Base-by-base conservation (phyloP, 352 stramenopile species). In the Globisporangium irregulare region DNA sequence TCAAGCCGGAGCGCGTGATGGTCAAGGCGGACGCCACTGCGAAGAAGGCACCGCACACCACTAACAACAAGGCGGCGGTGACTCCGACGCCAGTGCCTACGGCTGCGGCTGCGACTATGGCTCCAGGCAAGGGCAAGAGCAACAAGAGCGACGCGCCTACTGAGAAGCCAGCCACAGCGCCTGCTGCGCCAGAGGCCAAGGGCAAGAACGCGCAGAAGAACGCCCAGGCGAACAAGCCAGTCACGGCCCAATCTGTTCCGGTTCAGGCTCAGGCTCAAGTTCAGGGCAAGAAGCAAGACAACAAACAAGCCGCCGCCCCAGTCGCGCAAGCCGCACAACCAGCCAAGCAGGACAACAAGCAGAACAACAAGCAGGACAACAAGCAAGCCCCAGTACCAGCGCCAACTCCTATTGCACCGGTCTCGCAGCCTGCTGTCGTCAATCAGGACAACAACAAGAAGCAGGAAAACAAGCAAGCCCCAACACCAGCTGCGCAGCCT, bases 1-100 rank as follows among this genome's bases (percentile, higher is more conserved):
- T 57, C 53, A 68, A 68, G 41, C 63, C 63, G 8, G 54, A 62
- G n/a, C 36, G 24, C 32, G n/a, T 57, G 53, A 62, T 36, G 54
- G 24, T 36, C 18, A 62, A 68, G 38, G 22, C 20, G 10, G 63
- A 68, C 12, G 24, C 54, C 25, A 62, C 50, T 34, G 53, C 36
- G 14, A 57, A 55, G 63, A 61, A 62, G 38, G 18, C 34, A 4
- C 9, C 50, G 60, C 22, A 43, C 1, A 4, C 54, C n/a, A 32
- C 38, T 4, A 46, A 27, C 22, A 68, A 57, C 20, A 67, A 50
- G 36, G 62, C 62, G 6, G 10, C 38, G 6, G 54, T 68, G 34
- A 56, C 54, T 0, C 62, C 62, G 18, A 68, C 53, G 15, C 48
- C 29, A 18, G 34, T 9, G 22, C 18, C 57, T 15, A 15, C 38